Evolutionary conservation across 2,329 filamentous ascomycete genomes (phyloP), one percentile per base, ranked within the genome.

Genomic region (Chaetothyriales sp.): DNA sequence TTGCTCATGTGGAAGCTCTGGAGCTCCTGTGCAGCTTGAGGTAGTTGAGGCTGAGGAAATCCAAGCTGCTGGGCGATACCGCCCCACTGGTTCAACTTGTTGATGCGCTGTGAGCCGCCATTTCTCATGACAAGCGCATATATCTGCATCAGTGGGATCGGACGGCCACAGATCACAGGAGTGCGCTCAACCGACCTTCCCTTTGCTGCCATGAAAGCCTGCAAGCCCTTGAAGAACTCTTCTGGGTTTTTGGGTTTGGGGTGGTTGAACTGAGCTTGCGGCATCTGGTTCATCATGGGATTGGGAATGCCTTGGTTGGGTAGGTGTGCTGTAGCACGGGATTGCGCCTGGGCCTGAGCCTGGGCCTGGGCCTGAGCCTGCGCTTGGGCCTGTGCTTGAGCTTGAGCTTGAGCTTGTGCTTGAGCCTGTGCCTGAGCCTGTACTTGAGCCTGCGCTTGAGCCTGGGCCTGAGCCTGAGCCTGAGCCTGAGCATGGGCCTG

Each of bases 391-490:
- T 84, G 80, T 43, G 84, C 75, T 60, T 89, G 85, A 51, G 83
- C 79, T 60, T 93, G 85, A 48, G 93, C 67, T 53, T 86, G 83
- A 79, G 93, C 84, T 59, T 93, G 86, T 61, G 93, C 90, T 46
- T 83, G 69, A 51, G 79, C 76, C 61, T 87, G 83, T 56, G 87
- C 81, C 66, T 43, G 47, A 54, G 60, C 60, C 57, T 71, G 65
- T 59, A 25, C 43, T 50, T 77, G 71, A 56, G 82, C 78, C 54
- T 84, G 80, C 43, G 84, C 75, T 60, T 89, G 85, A 51, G 83
- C 79, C 61, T 93, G 85, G 48, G 93, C 67, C 53, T 86, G 83
- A 78, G 92, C 84, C 60, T 93, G 86, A 61, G 93, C 90, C 46
- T 83, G 69, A 51, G 79, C 76, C 61, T 87, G 83, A 56, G 87